A percentile compares a stretch with the other conserved stretches of the same genome.
Conservation (phyloP, 192 early-diverging fungal species). For the Thamnidium elegans region DNA sequence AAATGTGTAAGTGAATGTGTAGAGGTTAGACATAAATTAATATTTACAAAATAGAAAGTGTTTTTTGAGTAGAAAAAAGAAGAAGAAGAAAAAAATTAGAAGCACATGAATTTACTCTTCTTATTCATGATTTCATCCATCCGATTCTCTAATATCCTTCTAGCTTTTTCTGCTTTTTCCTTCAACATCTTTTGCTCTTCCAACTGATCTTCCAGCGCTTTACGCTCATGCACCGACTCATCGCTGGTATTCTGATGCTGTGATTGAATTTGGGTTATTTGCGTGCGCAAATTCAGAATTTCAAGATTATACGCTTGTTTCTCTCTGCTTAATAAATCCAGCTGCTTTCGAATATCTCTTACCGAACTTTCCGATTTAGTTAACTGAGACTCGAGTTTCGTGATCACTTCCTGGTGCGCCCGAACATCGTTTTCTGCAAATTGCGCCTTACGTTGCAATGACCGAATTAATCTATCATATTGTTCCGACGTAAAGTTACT, state of each 20-base stretch:
- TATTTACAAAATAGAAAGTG: too few relatives aligned
- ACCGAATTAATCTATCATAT: slow-evolving; percentile 30
- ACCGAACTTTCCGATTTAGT: slow-evolving; percentile 43
- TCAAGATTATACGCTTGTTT: slow-evolving; percentile 35
- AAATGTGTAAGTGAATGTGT: too few relatives aligned
- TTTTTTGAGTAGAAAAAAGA: too few relatives aligned
- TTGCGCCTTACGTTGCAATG: slow-evolving; percentile 28
- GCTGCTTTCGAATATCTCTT: slow-evolving; percentile 37
- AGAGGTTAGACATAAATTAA: too few relatives aligned
- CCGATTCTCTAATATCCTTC: slow-evolving; percentile 42
- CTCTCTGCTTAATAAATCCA: slow-evolving; percentile 34
- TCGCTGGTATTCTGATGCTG: slow-evolving; percentile 28
- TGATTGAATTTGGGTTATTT: slow-evolving; percentile 35
- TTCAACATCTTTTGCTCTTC: slow-evolving; percentile 45
- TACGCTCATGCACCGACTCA: slow-evolving; percentile 34
- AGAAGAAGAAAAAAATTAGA: slow-evolving; percentile 30
- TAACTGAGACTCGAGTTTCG: slow-evolving; percentile 44
- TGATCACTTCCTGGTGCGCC: slow-evolving; percentile 40
- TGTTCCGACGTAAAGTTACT: slow-evolving; percentile 17
- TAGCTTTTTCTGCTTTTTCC: slow-evolving; percentile 51
- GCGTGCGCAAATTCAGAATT: slow-evolving; percentile 36
- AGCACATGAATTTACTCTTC: slow-evolving; percentile 59
- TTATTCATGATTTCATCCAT: slow-evolving; percentile 55
- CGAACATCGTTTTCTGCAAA: slow-evolving; percentile 34
- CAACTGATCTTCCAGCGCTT: slow-evolving; percentile 33